Percentiles rank a stretch among this genome's conserved stretches.
These are phyloP conservation scores for Neurospora sp. DNA, from an alignment of 495 filamentous ascomycete species.

Conservation along the genomic window DNA sequence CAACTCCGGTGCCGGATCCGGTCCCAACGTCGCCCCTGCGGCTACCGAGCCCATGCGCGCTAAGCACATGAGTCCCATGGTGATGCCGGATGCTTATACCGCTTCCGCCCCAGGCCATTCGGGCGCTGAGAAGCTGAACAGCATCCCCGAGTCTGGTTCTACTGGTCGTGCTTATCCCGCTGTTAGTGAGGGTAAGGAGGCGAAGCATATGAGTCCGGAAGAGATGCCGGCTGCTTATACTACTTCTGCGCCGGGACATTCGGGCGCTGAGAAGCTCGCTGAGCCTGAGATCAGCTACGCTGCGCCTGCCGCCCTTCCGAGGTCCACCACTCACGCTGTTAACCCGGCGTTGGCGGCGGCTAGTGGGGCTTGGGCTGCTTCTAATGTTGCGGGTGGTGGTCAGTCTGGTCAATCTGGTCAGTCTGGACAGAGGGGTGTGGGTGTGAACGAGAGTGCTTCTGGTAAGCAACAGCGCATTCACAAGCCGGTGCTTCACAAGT, in stretches of 20 bases:
- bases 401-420: too few relatives aligned
- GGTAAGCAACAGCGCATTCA: not conserved
- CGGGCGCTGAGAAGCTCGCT: not conserved
- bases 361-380: constrained; percentile 12
- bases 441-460: not conserved
- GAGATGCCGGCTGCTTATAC: not conserved
- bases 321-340: not conserved
- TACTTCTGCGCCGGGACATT: not conserved
- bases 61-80: constrained; percentile 1
- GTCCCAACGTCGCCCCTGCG: not conserved
- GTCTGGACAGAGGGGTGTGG: not conserved
- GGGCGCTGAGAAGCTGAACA: not conserved
- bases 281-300: not conserved
- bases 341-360: constrained; percentile 14
- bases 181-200: not conserved
- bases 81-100: not conserved
- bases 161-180: too few relatives aligned
- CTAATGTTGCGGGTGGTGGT: too few relatives aligned
- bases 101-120: not conserved
- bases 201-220: not conserved
- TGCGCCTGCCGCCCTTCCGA: not conserved
- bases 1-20: not conserved
- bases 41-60: not conserved
- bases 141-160: not conserved
- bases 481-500: constrained; percentile 18